Base-by-base conservation (phyloP, 371 early-diverging fungal species). In the Mucor indicus region DNA sequence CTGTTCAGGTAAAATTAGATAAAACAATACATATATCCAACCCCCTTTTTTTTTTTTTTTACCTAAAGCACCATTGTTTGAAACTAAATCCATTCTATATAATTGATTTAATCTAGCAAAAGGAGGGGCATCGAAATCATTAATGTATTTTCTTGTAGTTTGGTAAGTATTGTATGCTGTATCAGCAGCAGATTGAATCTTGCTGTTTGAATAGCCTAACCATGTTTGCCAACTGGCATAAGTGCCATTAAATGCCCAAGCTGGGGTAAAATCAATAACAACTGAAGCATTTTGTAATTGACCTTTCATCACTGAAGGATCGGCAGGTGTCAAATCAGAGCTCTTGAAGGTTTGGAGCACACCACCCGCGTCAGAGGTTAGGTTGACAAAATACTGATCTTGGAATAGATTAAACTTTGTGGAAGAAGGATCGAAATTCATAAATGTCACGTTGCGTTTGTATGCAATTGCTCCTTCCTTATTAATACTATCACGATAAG, bases 351-450 rank as follows among this genome's bases (percentile, higher is more conserved):
- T n/a, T 2, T 53, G 47, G 9, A 60, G 31, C n/a, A 44, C 47
- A 2, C 49, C 62, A 24, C 66, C 66, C 2, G 66, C 66, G 39
- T 57, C 66, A 1, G 54, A 32, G 2, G 66, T 61, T 10, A 66
- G 36, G 27, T 60, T 66, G 16, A 48, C 24, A 23, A 60, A 65
- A 25, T 60, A 65, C n/a, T 44, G 27, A 27, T 57, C 55, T 32
- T 46, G 49, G 25, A 53, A 27, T n/a, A 61, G 49, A 27, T 48
- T 44, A 47, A 61, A 66, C 19, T 38, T 42, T 21, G 57, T 57
- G 3, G 55, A 57, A 7, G 48, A 51, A 22, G 55, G 48, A 20
- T 57, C 58, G 33, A 57, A 66, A 30, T 40, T 32, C 55, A 66
- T 57, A 19, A 60, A 57, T 8, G 66, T 61, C 10, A 66, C 42